Conservation (phyloP, 2,329 filamentous ascomycete species). For the Corynespora cassiicola region DNA sequence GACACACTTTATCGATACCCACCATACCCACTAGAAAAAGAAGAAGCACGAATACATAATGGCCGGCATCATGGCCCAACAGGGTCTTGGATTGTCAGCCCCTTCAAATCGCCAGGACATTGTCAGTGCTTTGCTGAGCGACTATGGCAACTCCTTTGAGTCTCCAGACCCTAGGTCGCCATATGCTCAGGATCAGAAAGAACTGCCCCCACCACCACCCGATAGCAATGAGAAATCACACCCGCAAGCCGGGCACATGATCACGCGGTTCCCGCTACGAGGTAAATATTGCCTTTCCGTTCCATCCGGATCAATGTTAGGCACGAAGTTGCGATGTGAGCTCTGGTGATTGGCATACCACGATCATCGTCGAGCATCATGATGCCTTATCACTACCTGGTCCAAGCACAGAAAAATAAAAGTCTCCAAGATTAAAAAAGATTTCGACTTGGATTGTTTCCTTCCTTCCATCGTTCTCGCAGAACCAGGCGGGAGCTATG, state of each 20-base stretch:
- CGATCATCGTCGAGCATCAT: too few species aligned
- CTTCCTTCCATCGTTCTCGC: too few species aligned
- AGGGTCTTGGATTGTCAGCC: slow-evolving; percentile 26
- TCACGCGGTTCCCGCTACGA: slow-evolving; percentile 42
- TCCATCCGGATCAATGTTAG: too few species aligned
- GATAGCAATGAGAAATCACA: slow-evolving; percentile 30
- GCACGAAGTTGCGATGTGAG: too few species aligned
- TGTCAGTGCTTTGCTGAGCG: slow-evolving; percentile 45
- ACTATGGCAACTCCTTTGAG: slow-evolving; percentile 43
- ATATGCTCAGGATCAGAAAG: slow-evolving; percentile 31
- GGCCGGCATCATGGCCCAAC: slow-evolving; percentile 33
- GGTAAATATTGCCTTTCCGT: slow-evolving; percentile 32
- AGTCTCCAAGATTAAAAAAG: too few species aligned
- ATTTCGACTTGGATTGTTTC: too few species aligned
- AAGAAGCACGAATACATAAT: slow-evolving; percentile 24
- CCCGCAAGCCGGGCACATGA: slow-evolving; percentile 26
- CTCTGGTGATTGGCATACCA: too few species aligned
- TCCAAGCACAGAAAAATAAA: too few species aligned
- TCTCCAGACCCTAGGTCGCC: slow-evolving; percentile 27
- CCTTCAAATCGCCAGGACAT: slow-evolving; percentile 44
- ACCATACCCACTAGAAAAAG: slow-evolving; percentile 1
- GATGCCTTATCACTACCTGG: too few species aligned
- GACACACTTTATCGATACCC: neutral
- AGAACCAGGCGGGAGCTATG: too few species aligned
- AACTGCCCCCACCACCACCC: slow-evolving; percentile 37